Evolutionary conservation across 2,329 filamentous ascomycete species (phyloP), one percentile per base, ranked within the genome.

Genomic region (Trichophyton rubrum): DNA sequence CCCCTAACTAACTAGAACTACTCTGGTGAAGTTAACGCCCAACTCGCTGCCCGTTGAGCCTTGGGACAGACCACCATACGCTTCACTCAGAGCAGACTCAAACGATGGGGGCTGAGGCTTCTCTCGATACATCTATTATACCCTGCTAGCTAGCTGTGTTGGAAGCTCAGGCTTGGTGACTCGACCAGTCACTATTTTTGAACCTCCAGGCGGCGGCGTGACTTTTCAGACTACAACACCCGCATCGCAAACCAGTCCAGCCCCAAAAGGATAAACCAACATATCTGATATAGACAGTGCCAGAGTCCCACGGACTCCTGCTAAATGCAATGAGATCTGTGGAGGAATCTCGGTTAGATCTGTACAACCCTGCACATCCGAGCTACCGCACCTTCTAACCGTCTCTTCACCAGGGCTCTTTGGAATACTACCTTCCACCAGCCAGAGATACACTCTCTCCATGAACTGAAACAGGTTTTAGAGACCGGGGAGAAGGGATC

Each of bases 401-500:
- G 33, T 13, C 43, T 22, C 56, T 59, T 60, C 56, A n/a, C 43
- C 67, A 89, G 87, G 70, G 76, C 78, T 71, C 81, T 85, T 81
- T 90, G 87, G 88, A 77, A 82, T 67, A 77, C 80, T 67, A 84
- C 86, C 41, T 80, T 84, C 68, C 22, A 75, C 68, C 22, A 75
- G 66, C 77, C 67, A 65, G 69, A 66, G 68, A 83, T 68, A 79
- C 80, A 66, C 15, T 76, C 78, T 60, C 82, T 79, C 67, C 75
- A 87, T 62, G 80, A 85, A 62, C 76, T 90, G 60, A 84, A 82
- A 72, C 78, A 78, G 64, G 83, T 84, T n/a, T 80, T 89, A 59
- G 83, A 80, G 71, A 75, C 80, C 64, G 80, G 84, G 67, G 81
- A 73, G 61, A 70, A 81, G 17, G 72, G 80, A 15, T 72, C 73